These are phyloP conservation scores for Moniliella sp. DNA, from an alignment of 1,284 basidiomycete species.

Conservation along the genomic window DNA sequence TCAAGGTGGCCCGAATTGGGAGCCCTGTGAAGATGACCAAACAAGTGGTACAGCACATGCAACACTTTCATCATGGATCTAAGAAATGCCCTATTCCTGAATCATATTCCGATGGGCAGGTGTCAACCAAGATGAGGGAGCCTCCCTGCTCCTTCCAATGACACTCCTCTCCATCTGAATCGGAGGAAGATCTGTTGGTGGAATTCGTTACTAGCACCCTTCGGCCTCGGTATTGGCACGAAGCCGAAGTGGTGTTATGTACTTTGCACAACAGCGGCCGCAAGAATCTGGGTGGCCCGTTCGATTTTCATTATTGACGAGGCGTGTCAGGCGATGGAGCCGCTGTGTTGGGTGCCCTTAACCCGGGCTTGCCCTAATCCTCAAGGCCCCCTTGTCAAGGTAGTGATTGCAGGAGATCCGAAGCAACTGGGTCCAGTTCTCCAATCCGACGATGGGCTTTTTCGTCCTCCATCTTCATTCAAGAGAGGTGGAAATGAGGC, in stretches of 20 bases:
- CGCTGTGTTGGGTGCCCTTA: conserved; percentile 86
- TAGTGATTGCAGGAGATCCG: conserved; percentile 35
- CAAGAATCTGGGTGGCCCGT: conserved; percentile 34
- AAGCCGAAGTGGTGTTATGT: conserved; percentile 37
- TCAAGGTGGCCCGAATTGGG: conserved; percentile 16
- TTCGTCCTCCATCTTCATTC: too few species aligned
- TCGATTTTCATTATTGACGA: conserved; percentile 91
- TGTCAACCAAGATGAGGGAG: background rate
- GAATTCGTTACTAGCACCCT: conserved; percentile 60
- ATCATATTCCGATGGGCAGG: background rate
- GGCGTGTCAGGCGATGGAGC: conserved; percentile 70
- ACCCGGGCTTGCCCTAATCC: conserved; percentile 41
- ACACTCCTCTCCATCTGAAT: conserved; percentile 58
- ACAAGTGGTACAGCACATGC: conserved; percentile 51
- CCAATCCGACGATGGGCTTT: too few species aligned
- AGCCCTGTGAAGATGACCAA: conserved; percentile 74
- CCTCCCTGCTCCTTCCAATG: conserved; percentile 24
- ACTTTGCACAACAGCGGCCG: conserved; percentile 40
- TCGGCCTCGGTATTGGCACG: conserved; percentile 56
- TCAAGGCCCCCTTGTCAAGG: conserved; percentile 3
- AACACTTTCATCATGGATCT: too few species aligned
- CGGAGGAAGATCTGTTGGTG: conserved; percentile 49
- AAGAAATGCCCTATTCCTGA: conserved; percentile 45
- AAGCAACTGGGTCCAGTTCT: conserved; percentile 65
- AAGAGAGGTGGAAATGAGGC: too few species aligned